A percentile compares a stretch with the other conserved stretches of the same genome.
Evolutionary conservation across 306 rosid species (phyloP).

Genomic region (Vigna unguiculata): DNA sequence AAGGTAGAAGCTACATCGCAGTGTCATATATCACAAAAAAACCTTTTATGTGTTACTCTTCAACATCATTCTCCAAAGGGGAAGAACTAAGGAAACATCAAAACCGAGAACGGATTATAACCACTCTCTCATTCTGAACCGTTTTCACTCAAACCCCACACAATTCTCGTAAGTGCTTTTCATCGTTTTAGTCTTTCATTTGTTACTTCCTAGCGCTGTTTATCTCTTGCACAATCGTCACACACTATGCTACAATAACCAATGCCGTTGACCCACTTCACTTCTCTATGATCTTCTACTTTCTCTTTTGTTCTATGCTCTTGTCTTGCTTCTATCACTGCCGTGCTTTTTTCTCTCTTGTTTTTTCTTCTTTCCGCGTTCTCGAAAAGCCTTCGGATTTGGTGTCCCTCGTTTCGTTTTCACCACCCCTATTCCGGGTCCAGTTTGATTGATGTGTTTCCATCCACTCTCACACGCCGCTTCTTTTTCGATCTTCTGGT

Average conservation of each 20-base stretch:
- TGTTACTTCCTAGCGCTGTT: neutral
- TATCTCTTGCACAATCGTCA: neutral
- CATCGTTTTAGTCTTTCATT: neutral
- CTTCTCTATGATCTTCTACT: neutral
- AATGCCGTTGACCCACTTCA: slow-evolving; percentile 49
- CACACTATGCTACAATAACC: slow-evolving; percentile 29
- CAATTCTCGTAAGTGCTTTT: slow-evolving; percentile 47
- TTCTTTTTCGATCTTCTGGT: neutral
- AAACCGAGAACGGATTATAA: slow-evolving; percentile 6
- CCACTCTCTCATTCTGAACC: neutral
- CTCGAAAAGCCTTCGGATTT: slow-evolving; percentile 21
- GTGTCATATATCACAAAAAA: neutral
- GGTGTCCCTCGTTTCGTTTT: slow-evolving; percentile 25
- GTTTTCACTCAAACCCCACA: slow-evolving; percentile 26
- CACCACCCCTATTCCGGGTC: slow-evolving; percentile 25
- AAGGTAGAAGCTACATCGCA: neutral
- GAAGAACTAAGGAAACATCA: slow-evolving; percentile 14
- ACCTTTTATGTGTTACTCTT: neutral
- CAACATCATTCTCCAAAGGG: slow-evolving; percentile 29
- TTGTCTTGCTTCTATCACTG: slow-evolving; percentile 30
- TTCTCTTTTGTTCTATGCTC: slow-evolving; percentile 12
- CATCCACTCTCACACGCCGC: slow-evolving; percentile 1
- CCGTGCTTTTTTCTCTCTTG: slow-evolving; percentile 5
- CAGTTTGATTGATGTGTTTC: neutral
- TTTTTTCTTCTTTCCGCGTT: neutral